phyloP scores from a whole-genome alignment of 306 rosid species.

The Biancaea sappan region DNA sequence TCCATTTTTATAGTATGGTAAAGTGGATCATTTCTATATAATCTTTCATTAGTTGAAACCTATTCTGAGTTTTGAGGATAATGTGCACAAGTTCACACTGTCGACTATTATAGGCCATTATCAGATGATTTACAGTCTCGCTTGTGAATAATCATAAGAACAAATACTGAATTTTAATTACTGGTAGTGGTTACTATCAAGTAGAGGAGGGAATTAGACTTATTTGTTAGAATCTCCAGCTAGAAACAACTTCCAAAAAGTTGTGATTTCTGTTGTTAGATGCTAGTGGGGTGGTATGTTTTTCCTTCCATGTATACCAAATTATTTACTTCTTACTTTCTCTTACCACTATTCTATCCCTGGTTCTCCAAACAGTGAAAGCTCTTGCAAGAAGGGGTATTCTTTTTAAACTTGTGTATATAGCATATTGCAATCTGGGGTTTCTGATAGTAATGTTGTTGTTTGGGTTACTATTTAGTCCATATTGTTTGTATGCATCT shows the following conservation, averaged over 20 bases:
- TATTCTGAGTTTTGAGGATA: background rate
- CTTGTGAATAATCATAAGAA: constrained; percentile 7
- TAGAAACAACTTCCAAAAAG: background rate
- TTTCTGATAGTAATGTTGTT: background rate
- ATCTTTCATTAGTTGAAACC: background rate
- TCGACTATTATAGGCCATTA: background rate
- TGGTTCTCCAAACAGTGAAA: constrained; percentile 13
- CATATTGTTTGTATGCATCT: background rate
- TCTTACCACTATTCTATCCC: constrained; percentile 5
- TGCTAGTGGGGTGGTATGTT: background rate
- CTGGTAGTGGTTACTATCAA: constrained; percentile 4
- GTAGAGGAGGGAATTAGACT: constrained; percentile 12
- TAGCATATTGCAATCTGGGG: constrained; percentile 7
- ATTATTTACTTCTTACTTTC: background rate
- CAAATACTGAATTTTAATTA: background rate
- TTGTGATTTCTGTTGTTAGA: background rate
- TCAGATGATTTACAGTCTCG: background rate
- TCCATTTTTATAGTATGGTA: background rate
- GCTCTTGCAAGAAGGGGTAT: background rate
- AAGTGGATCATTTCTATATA: background rate
- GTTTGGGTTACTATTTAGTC: background rate
- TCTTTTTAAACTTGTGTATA: background rate
- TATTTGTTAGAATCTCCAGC: constrained; percentile 4
- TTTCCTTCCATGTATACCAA: background rate
- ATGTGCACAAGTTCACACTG: background rate